Conservation (phyloP, 768 basidiomycete species). For the Collybiopsis confluens region DNA sequence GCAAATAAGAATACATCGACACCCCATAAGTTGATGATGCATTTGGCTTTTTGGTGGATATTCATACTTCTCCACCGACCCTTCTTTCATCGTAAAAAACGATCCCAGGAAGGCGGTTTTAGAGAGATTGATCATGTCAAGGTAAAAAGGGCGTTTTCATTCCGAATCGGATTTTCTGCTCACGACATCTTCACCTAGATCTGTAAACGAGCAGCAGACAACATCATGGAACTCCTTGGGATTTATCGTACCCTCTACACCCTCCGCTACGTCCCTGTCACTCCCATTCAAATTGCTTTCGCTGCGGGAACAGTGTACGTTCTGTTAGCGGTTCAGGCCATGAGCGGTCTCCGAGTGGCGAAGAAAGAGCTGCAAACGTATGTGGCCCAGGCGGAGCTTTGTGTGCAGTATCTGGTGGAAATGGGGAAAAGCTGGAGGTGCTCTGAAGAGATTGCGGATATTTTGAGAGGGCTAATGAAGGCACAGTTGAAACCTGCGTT, state of each 20-base stretch:
- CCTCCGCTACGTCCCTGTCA: slow-evolving; percentile 32
- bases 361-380: slow-evolving; percentile 22
- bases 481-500: slow-evolving; percentile 13
- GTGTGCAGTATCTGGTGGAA: slow-evolving; percentile 25
- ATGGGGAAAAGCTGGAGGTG: slow-evolving; percentile 29
- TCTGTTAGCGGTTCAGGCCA: slow-evolving; percentile 29
- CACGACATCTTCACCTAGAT: slow-evolving; percentile 14
- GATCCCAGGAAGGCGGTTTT: not conserved
- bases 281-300: slow-evolving; percentile 31
- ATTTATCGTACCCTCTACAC: slow-evolving; percentile 30
- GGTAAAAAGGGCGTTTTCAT: slow-evolving; percentile 12
- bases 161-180: not conserved
- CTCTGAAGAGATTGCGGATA: slow-evolving; percentile 20
- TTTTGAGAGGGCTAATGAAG: slow-evolving; percentile 17
- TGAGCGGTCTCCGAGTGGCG: slow-evolving; percentile 19
- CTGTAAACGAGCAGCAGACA: slow-evolving; percentile 29
- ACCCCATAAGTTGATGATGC: slow-evolving; percentile 30
- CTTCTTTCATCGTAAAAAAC: slow-evolving; percentile 26
- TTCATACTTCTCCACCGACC: slow-evolving; percentile 36
- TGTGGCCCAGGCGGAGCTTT: slow-evolving; percentile 22
- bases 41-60: slow-evolving; percentile 30
- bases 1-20: slow-evolving; percentile 24
- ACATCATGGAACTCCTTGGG: slow-evolving; percentile 27
- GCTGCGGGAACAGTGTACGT: slow-evolving; percentile 35
- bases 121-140: slow-evolving; percentile 28